Evolutionary conservation across 768 basidiomycete species (phyloP).

Genomic region (Gelatoporia subvermispora): DNA sequence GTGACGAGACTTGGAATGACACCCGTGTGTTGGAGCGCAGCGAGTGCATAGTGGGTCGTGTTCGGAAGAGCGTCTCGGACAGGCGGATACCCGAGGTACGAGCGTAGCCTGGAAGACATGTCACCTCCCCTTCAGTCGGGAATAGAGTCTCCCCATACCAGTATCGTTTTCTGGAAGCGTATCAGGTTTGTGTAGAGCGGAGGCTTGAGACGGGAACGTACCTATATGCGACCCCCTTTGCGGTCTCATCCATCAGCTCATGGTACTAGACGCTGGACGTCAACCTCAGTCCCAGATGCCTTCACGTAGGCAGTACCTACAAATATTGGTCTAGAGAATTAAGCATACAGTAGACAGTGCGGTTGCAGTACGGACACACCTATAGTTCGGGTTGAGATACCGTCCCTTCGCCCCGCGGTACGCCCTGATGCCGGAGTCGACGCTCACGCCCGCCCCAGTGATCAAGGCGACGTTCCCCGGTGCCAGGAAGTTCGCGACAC

Average conservation of each 20-base stretch:
- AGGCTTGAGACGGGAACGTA: constrained; percentile 24
- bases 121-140: neutral
- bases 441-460: constrained; percentile 91
- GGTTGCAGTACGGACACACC: too few species aligned
- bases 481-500: constrained; percentile 60
- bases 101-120: constrained; percentile 45
- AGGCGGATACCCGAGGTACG: constrained; percentile 82
- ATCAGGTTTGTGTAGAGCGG: neutral
- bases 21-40: constrained; percentile 71
- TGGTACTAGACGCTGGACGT: constrained; percentile 50
- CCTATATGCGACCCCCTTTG: constrained; percentile 70
- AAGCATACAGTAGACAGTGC: too few species aligned
- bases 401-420: constrained; percentile 83
- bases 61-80: constrained; percentile 83
- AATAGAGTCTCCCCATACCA: constrained; percentile 39
- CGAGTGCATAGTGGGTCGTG: constrained; percentile 82
- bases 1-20: constrained; percentile 68
- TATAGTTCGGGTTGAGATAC: constrained; percentile 89
- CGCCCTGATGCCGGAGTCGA: constrained; percentile 94
- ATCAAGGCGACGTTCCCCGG: constrained; percentile 70
- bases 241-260: constrained; percentile 70
- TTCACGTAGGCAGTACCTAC: constrained; percentile 18
- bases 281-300: constrained; percentile 12
- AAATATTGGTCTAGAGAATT: constrained; percentile 49
- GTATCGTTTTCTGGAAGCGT: constrained; percentile 66